Evolutionary conservation across 1,139 yeast genomes (phyloP).

Genomic region (Ogataea hybrid): DNA sequence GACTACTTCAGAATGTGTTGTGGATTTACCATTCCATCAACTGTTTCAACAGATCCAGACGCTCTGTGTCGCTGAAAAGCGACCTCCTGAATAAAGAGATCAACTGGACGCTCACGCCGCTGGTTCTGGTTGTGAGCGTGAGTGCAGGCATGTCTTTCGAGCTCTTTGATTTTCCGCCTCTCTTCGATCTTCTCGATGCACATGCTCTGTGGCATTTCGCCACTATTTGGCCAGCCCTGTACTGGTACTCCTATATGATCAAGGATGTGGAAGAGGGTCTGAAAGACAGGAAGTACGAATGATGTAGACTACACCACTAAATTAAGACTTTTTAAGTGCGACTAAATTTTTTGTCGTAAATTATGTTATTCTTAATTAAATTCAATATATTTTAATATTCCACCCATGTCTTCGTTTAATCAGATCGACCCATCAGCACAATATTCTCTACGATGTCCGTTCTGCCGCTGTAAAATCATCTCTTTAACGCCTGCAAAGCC

Average conservation of each 20-base stretch:
- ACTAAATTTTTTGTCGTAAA: not conserved
- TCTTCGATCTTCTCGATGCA: constrained; percentile 73
- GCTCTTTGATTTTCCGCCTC: constrained; percentile 83
- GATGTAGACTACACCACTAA: constrained; percentile 3
- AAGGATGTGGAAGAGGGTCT: constrained; percentile 32
- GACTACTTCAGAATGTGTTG: constrained; percentile 65
- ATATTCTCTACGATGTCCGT: constrained; percentile 11
- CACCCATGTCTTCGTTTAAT: constrained; percentile 3
- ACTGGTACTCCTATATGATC: constrained; percentile 37
- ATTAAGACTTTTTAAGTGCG: not conserved
- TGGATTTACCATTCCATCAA: constrained; percentile 41
- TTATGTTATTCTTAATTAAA: not conserved
- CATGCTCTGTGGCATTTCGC: constrained; percentile 92
- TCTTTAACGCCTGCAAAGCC: not conserved
- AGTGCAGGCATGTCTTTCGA: constrained; percentile 81
- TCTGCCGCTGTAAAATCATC: constrained; percentile 8
- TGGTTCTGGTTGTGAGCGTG: constrained; percentile 50
- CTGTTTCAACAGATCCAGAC: constrained; percentile 22
- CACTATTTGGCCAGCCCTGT: constrained; percentile 58
- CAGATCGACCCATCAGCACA: not conserved
- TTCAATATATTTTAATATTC: not conserved
- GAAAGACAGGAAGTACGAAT: constrained; percentile 28
- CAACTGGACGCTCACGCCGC: constrained; percentile 50
- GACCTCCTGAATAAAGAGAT: constrained; percentile 27
- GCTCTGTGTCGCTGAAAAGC: constrained; percentile 21